These are phyloP conservation scores for Waltergamsia citrina DNA, from an alignment of 2,329 filamentous ascomycete species.

Conservation along the genomic window DNA sequence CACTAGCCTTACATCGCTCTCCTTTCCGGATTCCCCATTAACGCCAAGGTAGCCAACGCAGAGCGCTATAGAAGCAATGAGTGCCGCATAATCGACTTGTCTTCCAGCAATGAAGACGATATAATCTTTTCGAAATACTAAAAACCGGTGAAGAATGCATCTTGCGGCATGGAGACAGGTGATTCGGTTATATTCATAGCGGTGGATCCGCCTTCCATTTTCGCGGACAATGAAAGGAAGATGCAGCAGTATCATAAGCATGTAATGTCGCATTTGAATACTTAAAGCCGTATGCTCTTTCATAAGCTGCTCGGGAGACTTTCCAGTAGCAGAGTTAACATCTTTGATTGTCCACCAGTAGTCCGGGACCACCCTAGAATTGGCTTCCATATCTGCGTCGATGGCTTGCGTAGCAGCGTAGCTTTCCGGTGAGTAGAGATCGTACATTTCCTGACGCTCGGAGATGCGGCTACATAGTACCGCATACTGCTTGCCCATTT, in stretches of 20 bases:
- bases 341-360: slow-evolving; percentile 38
- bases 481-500: slow-evolving; percentile 33
- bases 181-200: slow-evolving; percentile 32
- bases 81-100: slow-evolving; percentile 40
- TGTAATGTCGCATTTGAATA: slow-evolving; percentile 40
- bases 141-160: slow-evolving; percentile 37
- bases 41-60: slow-evolving; percentile 37
- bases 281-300: slow-evolving; percentile 22
- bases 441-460: slow-evolving; percentile 29
- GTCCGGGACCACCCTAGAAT: slow-evolving; percentile 27
- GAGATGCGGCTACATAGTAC: slow-evolving; percentile 33
- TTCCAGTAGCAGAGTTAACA: slow-evolving; percentile 8
- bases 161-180: slow-evolving; percentile 40
- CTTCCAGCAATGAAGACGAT: slow-evolving; percentile 17
- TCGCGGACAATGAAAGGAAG: slow-evolving; percentile 43
- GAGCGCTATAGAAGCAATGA: slow-evolving; percentile 41
- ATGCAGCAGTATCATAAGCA: slow-evolving; percentile 41
- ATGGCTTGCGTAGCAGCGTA: slow-evolving; percentile 31
- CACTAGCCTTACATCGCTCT: slow-evolving; percentile 25
- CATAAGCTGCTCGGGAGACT: slow-evolving; percentile 8
- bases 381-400: slow-evolving; percentile 35
- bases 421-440: slow-evolving; percentile 15
- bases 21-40: slow-evolving; percentile 14
- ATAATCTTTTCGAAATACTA: slow-evolving; percentile 28
- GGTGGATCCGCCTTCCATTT: slow-evolving; percentile 25